Conservation (phyloP, 2,329 filamentous ascomycete genomes). For the Elsinoe arachidis region DNA sequence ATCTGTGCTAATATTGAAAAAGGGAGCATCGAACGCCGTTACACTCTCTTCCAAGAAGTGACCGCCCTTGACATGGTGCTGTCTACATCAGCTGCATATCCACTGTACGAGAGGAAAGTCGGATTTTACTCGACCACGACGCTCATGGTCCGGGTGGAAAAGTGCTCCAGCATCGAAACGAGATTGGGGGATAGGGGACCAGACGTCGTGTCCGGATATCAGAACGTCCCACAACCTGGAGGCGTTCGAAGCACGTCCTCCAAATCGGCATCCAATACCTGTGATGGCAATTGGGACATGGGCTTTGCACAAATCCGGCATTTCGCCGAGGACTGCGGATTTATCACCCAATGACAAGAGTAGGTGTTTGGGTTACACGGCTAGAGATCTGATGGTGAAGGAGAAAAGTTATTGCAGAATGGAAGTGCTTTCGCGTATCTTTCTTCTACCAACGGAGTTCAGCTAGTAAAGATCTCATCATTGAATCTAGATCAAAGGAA, state of each 20-base stretch:
- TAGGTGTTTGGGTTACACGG: too few relatives aligned
- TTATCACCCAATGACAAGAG: too few relatives aligned
- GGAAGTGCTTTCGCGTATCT: too few relatives aligned
- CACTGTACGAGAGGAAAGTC: neutral
- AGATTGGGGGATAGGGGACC: conserved; percentile 17
- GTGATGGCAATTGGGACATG: conserved; percentile 23
- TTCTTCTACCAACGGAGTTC: too few relatives aligned
- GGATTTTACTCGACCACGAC: neutral
- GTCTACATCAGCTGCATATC: neutral
- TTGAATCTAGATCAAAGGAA: too few relatives aligned
- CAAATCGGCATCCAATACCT: conserved; percentile 20
- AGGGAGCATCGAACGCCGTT: conserved; percentile 22
- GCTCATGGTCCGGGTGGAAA: conserved; percentile 25
- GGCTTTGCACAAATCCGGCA: too few relatives aligned
- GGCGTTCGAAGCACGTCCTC: conserved; percentile 16
- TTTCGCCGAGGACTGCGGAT: too few relatives aligned
- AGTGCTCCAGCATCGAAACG: conserved; percentile 26
- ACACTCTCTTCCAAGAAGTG: conserved; percentile 19
- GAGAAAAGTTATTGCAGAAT: too few relatives aligned
- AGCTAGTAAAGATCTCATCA: too few relatives aligned
- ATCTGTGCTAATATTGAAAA: conserved; percentile 21
- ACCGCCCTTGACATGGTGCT: conserved; percentile 15
- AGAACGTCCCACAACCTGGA: conserved; percentile 21
- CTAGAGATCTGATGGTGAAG: too few relatives aligned
- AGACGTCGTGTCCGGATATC: conserved; percentile 10